Evolutionary conservation across 345 rosid species (phyloP).

Genomic region (Eucalyptus sp.): DNA sequence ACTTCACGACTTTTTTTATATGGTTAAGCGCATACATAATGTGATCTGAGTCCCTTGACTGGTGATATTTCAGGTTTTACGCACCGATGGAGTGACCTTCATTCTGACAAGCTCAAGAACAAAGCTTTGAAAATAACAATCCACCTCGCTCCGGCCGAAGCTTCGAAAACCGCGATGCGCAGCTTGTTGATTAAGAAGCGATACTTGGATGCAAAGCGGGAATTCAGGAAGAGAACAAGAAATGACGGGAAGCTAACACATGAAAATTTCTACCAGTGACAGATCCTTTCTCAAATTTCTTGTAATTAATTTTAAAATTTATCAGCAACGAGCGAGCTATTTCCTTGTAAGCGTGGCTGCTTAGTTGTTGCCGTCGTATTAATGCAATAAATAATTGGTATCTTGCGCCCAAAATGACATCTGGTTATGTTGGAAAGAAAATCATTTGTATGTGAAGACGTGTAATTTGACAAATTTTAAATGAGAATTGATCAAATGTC

Average conservation of each 20-base stretch:
- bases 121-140: slow-evolving; percentile 47
- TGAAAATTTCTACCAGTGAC: background rate
- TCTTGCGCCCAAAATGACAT: background rate
- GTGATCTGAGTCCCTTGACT: background rate
- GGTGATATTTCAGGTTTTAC: slow-evolving; percentile 31
- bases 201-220: slow-evolving; percentile 53
- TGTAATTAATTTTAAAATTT: background rate
- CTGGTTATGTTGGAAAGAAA: slow-evolving; percentile 12
- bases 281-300: background rate
- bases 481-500: background rate
- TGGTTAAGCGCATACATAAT: no score
- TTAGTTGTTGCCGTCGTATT: background rate
- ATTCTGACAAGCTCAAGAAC: slow-evolving; percentile 48
- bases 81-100: slow-evolving; percentile 42
- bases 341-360: background rate
- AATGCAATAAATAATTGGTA: background rate
- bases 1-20: background rate
- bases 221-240: slow-evolving; percentile 71
- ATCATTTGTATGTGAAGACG: background rate
- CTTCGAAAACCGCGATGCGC: slow-evolving; percentile 59
- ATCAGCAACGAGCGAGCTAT: background rate
- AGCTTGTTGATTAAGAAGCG: slow-evolving; percentile 72
- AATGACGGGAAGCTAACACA: slow-evolving; percentile 52
- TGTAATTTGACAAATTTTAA: background rate
- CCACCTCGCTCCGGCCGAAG: slow-evolving; percentile 56